Evolutionary conservation across 2,329 filamentous ascomycete species (phyloP), one percentile per base, ranked within the genome.

Genomic region (Trichoderma sp.): DNA sequence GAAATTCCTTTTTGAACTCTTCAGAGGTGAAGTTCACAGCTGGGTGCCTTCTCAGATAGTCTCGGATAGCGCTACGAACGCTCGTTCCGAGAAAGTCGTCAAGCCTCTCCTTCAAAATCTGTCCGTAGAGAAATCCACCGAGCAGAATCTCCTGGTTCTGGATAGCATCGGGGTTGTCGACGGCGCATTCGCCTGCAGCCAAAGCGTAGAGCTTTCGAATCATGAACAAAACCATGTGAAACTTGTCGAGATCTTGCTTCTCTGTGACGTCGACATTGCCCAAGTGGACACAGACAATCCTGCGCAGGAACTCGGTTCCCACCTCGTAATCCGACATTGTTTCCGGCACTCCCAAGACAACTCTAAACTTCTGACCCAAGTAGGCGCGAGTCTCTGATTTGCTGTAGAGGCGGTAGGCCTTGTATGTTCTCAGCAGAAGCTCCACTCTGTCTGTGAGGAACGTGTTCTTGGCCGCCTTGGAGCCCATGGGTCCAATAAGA

Each of bases 371-470:
- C 77, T 92, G 87, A 70, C 96, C 96, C 19, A 99, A 85, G 77
- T 94, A 97, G 40, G 94, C 88, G 72, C 95, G 86, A 55, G 94
- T 97, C 77, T 95, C 91, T 16, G 88, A 86, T 80, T 90, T 92
- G 72, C 89, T 93, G 81, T 97, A 94, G 40, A 97, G 83, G 60
- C 89, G 88, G 80, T 97, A 98, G 27, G 88, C 88, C 81, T 97
- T 97, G 87, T 97, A 99, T 40, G 94, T 97, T 74, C 96, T 89
- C 73, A 99, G 83, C 62, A 99, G 84, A 70, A 98, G 83, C 83
- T 99, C 96, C 35, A 97, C 92, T 73, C 96, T 92, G 82, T 98
- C 94, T 6, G 94, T 97, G 72, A 98, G 88, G 82, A 97, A 98
- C 14, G 95, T 97, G 78, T 96, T 96, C 68, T 92, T 86, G 43